Base-by-base conservation (phyloP, 2,329 filamentous ascomycete genomes). In the Sporothrix protearum region DNA sequence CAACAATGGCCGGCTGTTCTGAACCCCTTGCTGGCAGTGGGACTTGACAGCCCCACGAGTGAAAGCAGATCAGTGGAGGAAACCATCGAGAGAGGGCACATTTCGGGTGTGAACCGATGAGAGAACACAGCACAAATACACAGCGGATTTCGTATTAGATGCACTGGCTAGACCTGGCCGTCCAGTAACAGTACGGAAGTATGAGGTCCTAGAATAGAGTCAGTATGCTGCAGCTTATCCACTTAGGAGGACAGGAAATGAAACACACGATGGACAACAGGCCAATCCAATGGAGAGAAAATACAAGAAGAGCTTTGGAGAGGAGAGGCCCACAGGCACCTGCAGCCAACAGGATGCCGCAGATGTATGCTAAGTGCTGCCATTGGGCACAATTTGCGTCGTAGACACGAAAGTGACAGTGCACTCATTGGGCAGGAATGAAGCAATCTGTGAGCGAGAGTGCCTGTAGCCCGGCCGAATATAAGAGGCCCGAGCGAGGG, bases 341-440 rank as follows among this genome's bases (percentile, higher is more conserved):
- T 30, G 70, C 74, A 76, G 77, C 79, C 79, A 81, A 81, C 78
- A 61, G 68, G 36, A 73, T 72, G 71, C 67, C 75, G 74, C 75
- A 76, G 70, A 73, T 72, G 57, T 69, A 71, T 75, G 75, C 69
- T 74, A 59, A 71, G 69, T 73, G 74, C 76, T 72, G 70, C 75
- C 75, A 81, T 82, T 82, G 80, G 80, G 76, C 73, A 77, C 77
- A 79, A 80, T 79, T 79, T 78, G 77, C 77, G 79, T 76, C 72
- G 77, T 75, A 75, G 75, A 77, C 28, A 73, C 75, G 75, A 75
- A 77, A 73, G 73, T 67, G 74, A 75, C 75, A 76, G 75, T 76
- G 74, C 73, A 71, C 33, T 74, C 76, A 81, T 82, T 81, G 82
- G 83, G 78, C 81, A 69, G 53, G 36, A 61, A 45, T 47, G 3